Base-by-base conservation (phyloP, 768 basidiomycete genomes). In the Cyclocybe aegerita region DNA sequence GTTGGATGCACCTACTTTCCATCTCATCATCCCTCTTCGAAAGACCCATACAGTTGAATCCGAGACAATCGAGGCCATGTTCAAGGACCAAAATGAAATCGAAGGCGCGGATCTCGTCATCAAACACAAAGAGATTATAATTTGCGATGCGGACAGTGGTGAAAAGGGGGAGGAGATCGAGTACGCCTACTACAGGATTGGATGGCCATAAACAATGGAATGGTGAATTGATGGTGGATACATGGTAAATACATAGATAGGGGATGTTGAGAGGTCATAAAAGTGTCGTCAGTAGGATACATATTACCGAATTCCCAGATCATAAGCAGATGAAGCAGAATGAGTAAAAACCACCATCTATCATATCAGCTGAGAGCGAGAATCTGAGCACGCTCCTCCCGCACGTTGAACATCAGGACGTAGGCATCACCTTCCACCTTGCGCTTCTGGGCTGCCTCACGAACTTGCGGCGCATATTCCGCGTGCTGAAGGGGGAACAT, bases 1-100 rank as follows among this genome's bases (percentile, higher is more conserved):
- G 23, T 39, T 46, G 2, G 59, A 61, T 50, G 23, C 23, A 23
- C 53, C 68, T 1, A 53, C 61, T 2, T 93, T 93, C 64, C 88
- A 91, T 57, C 77, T 93, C 10, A 74, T 91, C 43, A 80, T 92
- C n/a, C 89, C 91, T 1, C 71, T 89, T 4, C 86, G 92, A 0
- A 63, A 73, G 0, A 88, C 86, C 0, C 85, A 88, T 55, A 58
- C 69, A 0, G 63, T 61, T 9, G 91, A 93, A 68, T 82, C 80
- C 0, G 67, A 60, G 32, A 77, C 78, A 0, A 65, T 91, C 39
- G 85, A 88, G 53, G 59, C 62, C 7, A 73, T 82, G 3, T 90
- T 92, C 40, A 53, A 64, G 1, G 47, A 33, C 40, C 33, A 40
- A 8, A 30, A 36, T 7, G 42, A 59, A 40, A 35, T 58, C 39